Evolutionary conservation across 768 basidiomycete species (phyloP).

Genomic region (Galerina marginata): DNA sequence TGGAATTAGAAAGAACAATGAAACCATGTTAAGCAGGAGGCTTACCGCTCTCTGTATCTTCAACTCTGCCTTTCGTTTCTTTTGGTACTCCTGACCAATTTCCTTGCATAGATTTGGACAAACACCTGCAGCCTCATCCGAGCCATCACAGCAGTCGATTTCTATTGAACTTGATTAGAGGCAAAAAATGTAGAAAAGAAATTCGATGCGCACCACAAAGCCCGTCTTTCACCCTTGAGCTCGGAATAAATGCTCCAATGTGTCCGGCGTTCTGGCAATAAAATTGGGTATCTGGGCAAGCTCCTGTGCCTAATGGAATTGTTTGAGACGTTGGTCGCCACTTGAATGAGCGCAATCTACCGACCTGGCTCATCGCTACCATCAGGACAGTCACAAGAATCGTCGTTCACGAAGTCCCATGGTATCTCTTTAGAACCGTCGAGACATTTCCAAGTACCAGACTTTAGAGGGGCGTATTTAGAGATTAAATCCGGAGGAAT

Average conservation of each 20-base stretch:
- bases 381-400: conserved; percentile 93
- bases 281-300: conserved; percentile 78
- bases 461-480: conserved; percentile 59
- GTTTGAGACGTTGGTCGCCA: no score
- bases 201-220: conserved; percentile 74
- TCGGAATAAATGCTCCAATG: conserved; percentile 77
- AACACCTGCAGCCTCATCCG: conserved; percentile 84
- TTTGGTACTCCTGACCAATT: conserved; percentile 72
- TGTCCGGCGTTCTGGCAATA: conserved; percentile 91
- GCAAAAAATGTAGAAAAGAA: neutral
- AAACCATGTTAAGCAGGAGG: conserved; percentile 4
- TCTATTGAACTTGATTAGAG: conserved; percentile 53
- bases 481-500: conserved; percentile 58
- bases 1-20: neutral
- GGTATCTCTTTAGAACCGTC: conserved; percentile 81
- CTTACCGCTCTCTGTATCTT: conserved; percentile 83
- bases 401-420: conserved; percentile 87
- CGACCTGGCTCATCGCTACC: conserved; percentile 96
- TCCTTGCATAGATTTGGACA: conserved; percentile 82
- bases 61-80: conserved; percentile 70
- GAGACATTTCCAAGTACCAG: conserved; percentile 77
- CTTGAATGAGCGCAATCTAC: neutral
- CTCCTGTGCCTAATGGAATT: conserved; percentile 69
- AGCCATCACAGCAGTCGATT: conserved; percentile 93
- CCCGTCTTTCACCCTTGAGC: conserved; percentile 89